Evolutionary conservation across 2,329 filamentous ascomycete genomes (phyloP), one percentile per base, ranked within the genome.

Genomic region (Metarhizium album): DNA sequence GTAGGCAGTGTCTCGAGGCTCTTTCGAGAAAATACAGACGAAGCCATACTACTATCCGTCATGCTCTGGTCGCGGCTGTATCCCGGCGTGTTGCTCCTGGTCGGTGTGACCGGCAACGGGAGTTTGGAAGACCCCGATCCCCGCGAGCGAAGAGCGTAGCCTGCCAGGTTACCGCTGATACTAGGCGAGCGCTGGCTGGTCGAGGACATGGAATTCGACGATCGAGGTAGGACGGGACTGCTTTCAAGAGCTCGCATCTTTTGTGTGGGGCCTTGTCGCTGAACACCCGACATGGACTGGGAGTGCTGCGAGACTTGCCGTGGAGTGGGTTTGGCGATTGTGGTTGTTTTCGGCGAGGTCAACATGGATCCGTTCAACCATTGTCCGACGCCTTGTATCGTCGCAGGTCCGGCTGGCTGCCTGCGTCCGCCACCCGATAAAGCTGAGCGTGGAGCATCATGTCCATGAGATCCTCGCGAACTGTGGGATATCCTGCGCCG

Each of bases 11-110:
- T 64, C 37, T 68, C 59, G 50, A 67, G 47, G 47, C 68, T 70
- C 22, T 62, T 57, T 1, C 62, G 63, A 29, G 68, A 71, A 27
- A 73, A 70, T 5, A 69, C 57, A 2, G 70, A 73, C 8, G 69
- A 72, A 0, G 65, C 54, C 64, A 71, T 67, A 60, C 69, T 73
- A 57, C 68, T 72, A 49, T 72, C 70, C 13, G 70, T 69, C 49
- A 68, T 62, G 46, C 67, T 71, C 24, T 62, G 62, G 35, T 71
- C 67, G 14, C 62, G 63, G 46, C 58, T 57, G 27, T 67, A 57
- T 6, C 56, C 61, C 2, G 70, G 69, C 0, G 69, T 70, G 27
- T 58, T 61, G 16, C 62, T 63, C 14, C 67, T 62, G 52, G 61
- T 67, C 9, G 68, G 68, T 2, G 69, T 71, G 16, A 67, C 57